Evolutionary conservation across 805 yeast genomes (phyloP), one percentile per base, ranked within the genome.

Genomic region (Cyberlindnera sargentensis): DNA sequence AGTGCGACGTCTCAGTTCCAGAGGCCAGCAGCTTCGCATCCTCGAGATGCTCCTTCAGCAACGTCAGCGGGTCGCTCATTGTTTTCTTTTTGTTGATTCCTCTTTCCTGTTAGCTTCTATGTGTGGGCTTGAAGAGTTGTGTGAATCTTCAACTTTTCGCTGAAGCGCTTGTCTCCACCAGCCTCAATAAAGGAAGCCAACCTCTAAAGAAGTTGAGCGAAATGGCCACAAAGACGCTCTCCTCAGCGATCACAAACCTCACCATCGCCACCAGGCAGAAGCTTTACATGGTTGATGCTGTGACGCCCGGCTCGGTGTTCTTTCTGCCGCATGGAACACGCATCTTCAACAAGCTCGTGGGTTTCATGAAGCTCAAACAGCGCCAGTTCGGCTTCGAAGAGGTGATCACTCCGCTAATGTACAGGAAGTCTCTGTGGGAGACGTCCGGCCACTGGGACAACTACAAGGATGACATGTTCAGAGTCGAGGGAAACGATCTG

Each of bases 361-460:
- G 71, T 36, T 93, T 89, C 62, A 90, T 93, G 91, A 84, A 87
- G 58, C 66, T 78, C 34, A 96, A 88, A 58, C 95, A 89, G 61
- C 65, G 75, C 23, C 76, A 73, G 47, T 84, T 82, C 53, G 96
- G 95, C 0, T 93, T 89, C 57, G 80, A 85, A 46, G 98, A 93
- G 64, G 97, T 93, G 5, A 77, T 91, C 27, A 86, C 96, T 1
- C 99, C 99, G 2, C 71, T 91, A 51, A 83, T 93, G 10, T 93
- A 83, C 66, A 84, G 83, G 53, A 81, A 80, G 45, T 75, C 78
- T 32, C 67, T 93, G 15, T 93, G 97, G 96, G 84, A 89, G 62
- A 78, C 73, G 40, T 84, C 95, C 8, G 98, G 98, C 1, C 99
- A 93, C 65, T 91, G 97, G 97, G 85, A 82, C 9, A 90, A 91